Conservation (phyloP, 495 filamentous ascomycete species). For the Annulohypoxylon bovei region DNA sequence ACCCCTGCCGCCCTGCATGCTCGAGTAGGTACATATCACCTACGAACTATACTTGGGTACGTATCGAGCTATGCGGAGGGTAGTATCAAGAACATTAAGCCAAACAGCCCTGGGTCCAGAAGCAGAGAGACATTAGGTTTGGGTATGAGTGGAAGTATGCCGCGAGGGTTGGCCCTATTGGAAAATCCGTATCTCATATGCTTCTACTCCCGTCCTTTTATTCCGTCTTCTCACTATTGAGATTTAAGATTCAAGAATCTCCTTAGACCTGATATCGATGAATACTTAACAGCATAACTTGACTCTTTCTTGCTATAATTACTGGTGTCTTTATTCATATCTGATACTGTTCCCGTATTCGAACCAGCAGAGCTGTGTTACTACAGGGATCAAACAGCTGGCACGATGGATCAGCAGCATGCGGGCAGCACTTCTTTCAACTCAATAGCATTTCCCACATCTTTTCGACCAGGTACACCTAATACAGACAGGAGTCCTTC, state of each 20-base stretch:
- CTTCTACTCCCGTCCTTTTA: not conserved
- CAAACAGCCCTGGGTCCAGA: slow-evolving; percentile 18
- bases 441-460: slow-evolving; percentile 49
- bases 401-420: slow-evolving; percentile 39
- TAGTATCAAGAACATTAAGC: slow-evolving; percentile 1
- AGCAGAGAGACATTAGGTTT: not conserved
- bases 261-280: not conserved
- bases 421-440: slow-evolving; percentile 30
- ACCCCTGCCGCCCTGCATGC: slow-evolving; percentile 24
- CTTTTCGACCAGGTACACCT: slow-evolving; percentile 51
- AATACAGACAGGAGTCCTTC: slow-evolving; percentile 53
- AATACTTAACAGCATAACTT: not conserved
- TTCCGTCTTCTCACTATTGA: not conserved
- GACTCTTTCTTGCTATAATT: not conserved
- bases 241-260: not conserved
- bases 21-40: slow-evolving; percentile 6
- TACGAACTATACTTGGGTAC: slow-evolving; percentile 14
- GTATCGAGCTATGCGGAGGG: not conserved
- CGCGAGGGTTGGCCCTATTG: not conserved
- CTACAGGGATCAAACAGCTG: not conserved
- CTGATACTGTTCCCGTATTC: not conserved
- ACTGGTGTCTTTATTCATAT: not conserved
- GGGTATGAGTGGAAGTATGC: slow-evolving; percentile 6
- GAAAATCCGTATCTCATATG: not conserved
- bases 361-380: not conserved